Base-by-base conservation (phyloP, 768 basidiomycete genomes). In the Trametes sanguinea region DNA sequence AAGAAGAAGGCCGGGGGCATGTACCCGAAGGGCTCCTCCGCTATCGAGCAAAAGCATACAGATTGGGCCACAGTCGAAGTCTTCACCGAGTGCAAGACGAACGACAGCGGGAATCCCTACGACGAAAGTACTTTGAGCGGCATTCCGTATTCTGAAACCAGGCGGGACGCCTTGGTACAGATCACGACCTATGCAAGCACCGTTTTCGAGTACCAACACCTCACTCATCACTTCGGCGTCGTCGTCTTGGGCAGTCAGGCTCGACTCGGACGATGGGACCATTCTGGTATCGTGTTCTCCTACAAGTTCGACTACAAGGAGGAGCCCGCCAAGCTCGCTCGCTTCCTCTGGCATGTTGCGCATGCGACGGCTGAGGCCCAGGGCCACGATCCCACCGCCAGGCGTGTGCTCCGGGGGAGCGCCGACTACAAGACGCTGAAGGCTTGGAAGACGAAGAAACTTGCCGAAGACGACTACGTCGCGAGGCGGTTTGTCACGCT, bases 161-260 rank as follows among this genome's bases (percentile, higher is more conserved):
- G 22, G 22, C 22, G 22, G 22, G 22, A 22, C 22, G 22, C 22
- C 22, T 22, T 22, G 22, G 22, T 22, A 22, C 22, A 22, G 22
- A 22, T 22, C 22, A 22, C 22, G 22, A 22, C 22, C 22, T 22
- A 22, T 22, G 22, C 22, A 22, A 22, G 22, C 22, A 22, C 22
- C 22, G 43, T 56, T 10, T 51, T 62, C 35, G 22, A 3, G 2
- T 17, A 42, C 30, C 61, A 62, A n/a, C 54, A 62, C 6, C 27
- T 47, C 5, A 62, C 44, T 4, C 47, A 42, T 33, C 54, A 51
- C 4, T 62, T 57, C 40, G 7, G 39, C 5, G 48, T 62, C 42
- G 13, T 62, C n/a, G 27, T 62, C 30, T 11, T 46, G 11, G 50
- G 51, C 37, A 13, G 30, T n/a, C 22, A 8, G n/a, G 39, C 45